phyloP scores from a whole-genome alignment of 225 moss, liverwort and hornwort genomes.

The Polytrichum formosum region DNA sequence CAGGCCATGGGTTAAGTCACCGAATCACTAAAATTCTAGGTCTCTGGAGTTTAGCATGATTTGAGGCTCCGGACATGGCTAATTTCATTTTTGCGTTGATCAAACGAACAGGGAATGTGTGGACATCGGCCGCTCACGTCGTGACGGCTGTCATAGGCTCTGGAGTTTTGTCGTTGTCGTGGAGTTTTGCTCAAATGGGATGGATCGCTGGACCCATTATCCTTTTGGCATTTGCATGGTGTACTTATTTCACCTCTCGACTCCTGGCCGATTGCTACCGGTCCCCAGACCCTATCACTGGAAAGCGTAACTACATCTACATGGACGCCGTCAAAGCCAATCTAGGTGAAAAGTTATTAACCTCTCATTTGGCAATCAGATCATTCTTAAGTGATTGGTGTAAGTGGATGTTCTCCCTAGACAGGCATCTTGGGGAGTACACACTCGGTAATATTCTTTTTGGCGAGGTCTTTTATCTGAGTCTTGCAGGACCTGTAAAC shows the following conservation, averaged over 20 bases:
- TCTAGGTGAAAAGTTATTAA: slow-evolving; percentile 29
- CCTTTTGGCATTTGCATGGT: slow-evolving; percentile 60
- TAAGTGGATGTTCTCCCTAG: too few species aligned
- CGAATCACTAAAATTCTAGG: too few species aligned
- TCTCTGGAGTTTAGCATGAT: neutral
- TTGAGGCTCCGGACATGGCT: neutral
- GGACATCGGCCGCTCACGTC: slow-evolving; percentile 74
- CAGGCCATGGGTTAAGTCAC: too few species aligned
- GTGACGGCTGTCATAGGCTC: slow-evolving; percentile 92
- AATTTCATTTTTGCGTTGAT: neutral
- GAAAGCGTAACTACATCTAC: slow-evolving; percentile 83
- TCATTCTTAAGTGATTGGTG: too few species aligned
- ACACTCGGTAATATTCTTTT: too few species aligned
- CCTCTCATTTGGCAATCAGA: too few species aligned
- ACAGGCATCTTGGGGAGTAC: too few species aligned
- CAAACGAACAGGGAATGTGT: slow-evolving; percentile 40
- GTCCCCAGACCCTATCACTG: slow-evolving; percentile 57
- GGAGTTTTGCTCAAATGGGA: slow-evolving; percentile 93
- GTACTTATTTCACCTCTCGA: slow-evolving; percentile 71
- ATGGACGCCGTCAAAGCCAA: slow-evolving; percentile 86
- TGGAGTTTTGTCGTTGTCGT: slow-evolving; percentile 71
- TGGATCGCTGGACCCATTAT: slow-evolving; percentile 78
- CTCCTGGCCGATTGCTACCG: slow-evolving; percentile 78
- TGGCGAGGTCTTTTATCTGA: too few species aligned
- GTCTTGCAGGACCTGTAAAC: too few species aligned